Conservation (phyloP, 768 basidiomycete species). For the Lyophyllum atratum region DNA sequence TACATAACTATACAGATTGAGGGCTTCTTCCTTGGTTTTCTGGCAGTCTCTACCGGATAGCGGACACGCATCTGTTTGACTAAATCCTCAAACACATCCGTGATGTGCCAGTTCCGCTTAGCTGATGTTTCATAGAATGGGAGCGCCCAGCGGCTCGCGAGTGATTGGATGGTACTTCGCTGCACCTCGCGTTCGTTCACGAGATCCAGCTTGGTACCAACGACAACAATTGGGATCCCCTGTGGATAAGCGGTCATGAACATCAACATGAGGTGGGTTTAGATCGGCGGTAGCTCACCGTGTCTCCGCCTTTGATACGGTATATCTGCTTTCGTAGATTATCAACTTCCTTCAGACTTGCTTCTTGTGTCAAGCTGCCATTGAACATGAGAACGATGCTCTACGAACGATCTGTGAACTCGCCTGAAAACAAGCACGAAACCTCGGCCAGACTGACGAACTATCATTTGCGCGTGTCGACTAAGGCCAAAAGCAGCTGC, state of each 20-base stretch:
- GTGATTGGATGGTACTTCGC: conserved; percentile 58
- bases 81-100: conserved; percentile 77
- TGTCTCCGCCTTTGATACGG: conserved; percentile 73
- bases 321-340: conserved; percentile 80
- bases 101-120: conserved; percentile 79
- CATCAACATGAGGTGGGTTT: neutral
- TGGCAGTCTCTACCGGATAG: conserved; percentile 54
- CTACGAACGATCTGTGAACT: conserved; percentile 2
- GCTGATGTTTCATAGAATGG: conserved; percentile 89
- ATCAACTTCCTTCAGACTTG: conserved; percentile 78
- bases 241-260: conserved; percentile 24
- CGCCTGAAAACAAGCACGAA: conserved; percentile 86
- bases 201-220: conserved; percentile 85
- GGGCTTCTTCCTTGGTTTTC: conserved; percentile 35
- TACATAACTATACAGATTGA: conserved; percentile 46
- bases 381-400: conserved; percentile 7
- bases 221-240: conserved; percentile 79
- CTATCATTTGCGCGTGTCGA: conserved; percentile 1
- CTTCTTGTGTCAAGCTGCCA: conserved; percentile 75
- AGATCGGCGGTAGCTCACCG: conserved; percentile 37
- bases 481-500: neutral
- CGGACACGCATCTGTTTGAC: conserved; percentile 70
- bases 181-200: conserved; percentile 80
- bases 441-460: conserved; percentile 63
- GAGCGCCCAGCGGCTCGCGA: conserved; percentile 67